phyloP scores from a whole-genome alignment of 2,329 filamentous ascomycete species.

The Trichophyton mentagrophytes region DNA sequence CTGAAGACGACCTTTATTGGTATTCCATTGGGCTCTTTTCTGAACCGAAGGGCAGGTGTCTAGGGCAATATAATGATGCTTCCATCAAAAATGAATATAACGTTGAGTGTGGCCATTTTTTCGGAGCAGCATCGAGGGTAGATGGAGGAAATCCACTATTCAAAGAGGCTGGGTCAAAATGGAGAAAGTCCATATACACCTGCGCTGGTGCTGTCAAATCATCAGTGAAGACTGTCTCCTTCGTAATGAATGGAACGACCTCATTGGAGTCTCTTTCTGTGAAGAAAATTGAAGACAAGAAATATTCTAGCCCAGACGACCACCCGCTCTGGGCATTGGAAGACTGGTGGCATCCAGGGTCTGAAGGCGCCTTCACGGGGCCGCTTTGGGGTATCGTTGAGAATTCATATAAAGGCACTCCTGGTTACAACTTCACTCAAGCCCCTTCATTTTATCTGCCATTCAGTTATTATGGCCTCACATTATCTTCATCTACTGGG shows the following conservation, averaged over 20 bases:
- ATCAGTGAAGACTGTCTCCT: constrained; percentile 34
- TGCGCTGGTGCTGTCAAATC: constrained; percentile 34
- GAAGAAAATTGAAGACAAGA: constrained; percentile 24
- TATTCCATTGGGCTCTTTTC: neutral
- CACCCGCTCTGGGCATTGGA: constrained; percentile 30
- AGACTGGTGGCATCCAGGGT: constrained; percentile 17
- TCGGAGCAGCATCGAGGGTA: constrained; percentile 27
- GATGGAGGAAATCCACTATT: constrained; percentile 25
- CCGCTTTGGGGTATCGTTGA: constrained; percentile 33
- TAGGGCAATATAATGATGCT: neutral
- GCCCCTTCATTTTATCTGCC: constrained; percentile 21
- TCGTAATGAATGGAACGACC: constrained; percentile 32
- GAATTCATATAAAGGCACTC: constrained; percentile 22
- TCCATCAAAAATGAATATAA: neutral
- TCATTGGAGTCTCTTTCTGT: constrained; percentile 25
- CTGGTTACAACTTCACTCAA: constrained; percentile 15
- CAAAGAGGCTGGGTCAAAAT: constrained; percentile 31
- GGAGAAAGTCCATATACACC: constrained; percentile 33
- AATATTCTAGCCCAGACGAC: constrained; percentile 20
- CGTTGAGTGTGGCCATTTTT: constrained; percentile 29
- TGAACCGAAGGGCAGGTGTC: neutral
- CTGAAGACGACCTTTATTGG: neutral
- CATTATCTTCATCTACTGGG: neutral
- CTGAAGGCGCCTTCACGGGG: constrained; percentile 14
- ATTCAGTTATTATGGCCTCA: constrained; percentile 11